Evolutionary conservation across 2,329 filamentous ascomycete species (phyloP).

Genomic region (Cyphellophora attinorum): DNA sequence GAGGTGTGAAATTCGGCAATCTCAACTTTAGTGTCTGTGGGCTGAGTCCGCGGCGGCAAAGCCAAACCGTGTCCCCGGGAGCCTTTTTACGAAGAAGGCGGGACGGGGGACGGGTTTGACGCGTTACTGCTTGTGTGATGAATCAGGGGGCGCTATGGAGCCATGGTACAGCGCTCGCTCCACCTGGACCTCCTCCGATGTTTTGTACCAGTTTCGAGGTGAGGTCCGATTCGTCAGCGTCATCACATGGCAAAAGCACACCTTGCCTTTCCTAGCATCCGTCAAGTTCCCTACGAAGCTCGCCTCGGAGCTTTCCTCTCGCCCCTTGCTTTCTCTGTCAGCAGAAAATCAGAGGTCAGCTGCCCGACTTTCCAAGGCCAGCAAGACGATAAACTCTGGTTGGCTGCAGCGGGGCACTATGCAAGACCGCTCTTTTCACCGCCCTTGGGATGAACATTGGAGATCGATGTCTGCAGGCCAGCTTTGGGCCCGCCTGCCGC

Average conservation of each 20-base stretch:
- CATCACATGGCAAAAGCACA: constrained; percentile 1
- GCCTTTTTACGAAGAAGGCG: neutral
- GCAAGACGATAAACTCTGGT: neutral
- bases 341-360: constrained; percentile 2
- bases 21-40: neutral
- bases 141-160: no score
- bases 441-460: no score
- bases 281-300: neutral
- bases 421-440: constrained; percentile 17
- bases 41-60: constrained; percentile 1
- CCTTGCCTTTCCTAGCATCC: neutral
- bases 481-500: no score
- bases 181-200: constrained; percentile 1
- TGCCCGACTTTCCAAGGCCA: neutral
- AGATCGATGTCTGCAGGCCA: no score
- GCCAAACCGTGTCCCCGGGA: constrained; percentile 3
- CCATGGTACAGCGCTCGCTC: constrained; percentile 1
- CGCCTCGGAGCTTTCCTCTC: constrained; percentile 1
- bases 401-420: constrained; percentile 1
- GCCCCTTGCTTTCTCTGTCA: constrained; percentile 1
- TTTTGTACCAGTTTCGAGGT: no score
- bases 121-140: neutral
- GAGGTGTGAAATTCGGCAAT: constrained; percentile 1
- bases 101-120: neutral
- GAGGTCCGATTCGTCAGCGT: neutral